Base-by-base conservation (phyloP, 176 grass and related monocot species). In the Carex myosuroides region DNA sequence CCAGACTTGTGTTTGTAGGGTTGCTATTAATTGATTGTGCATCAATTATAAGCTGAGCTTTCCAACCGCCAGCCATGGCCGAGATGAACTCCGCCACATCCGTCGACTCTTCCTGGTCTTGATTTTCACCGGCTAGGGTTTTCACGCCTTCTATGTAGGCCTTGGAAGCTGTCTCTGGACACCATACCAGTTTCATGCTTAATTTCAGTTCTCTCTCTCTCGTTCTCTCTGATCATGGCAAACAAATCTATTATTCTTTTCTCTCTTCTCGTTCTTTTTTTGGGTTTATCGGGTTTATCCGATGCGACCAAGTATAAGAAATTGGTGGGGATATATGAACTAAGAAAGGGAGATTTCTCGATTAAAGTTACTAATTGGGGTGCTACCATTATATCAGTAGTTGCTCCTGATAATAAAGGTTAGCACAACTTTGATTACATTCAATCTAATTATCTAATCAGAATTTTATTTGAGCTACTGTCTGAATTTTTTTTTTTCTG, bases 371-470 rank as follows among this genome's bases (percentile, higher is more conserved):
- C 72, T 60, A 90, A 87, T 17, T 90, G 88, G 88, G 88, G 88
- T 84, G 88, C 88, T 14, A 90, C 85, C 12, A 81, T 87, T 16
- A 24, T 87, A 10, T 90, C 88, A 0, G 85, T 90, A n/a, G 10
- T 87, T 59, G 63, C 84, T n/a, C 88, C 88, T 57, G 95, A 98
- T 74, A 95, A 94, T 69, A 86, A 91, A 73, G 95, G 95, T 94
- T 37, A 41, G 29, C 21, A 12, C 44, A 10, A 42, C 2, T 13
- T 66, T 35, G 9, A 13, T 46, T 41, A 20, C 29, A 59, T 69
- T 48, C n/a, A 3, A 66, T 79, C 8, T 12, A 35, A 79, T 39
- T 18, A n/a, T n/a, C n/a, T n/a, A n/a, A n/a, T n/a, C n/a, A 73
- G 17, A 64, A 26, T 20, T 30, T 26, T 70, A 81, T 44, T 11